phyloP scores from a whole-genome alignment of 2,329 filamentous ascomycete genomes.

The Botrytis elliptica region DNA sequence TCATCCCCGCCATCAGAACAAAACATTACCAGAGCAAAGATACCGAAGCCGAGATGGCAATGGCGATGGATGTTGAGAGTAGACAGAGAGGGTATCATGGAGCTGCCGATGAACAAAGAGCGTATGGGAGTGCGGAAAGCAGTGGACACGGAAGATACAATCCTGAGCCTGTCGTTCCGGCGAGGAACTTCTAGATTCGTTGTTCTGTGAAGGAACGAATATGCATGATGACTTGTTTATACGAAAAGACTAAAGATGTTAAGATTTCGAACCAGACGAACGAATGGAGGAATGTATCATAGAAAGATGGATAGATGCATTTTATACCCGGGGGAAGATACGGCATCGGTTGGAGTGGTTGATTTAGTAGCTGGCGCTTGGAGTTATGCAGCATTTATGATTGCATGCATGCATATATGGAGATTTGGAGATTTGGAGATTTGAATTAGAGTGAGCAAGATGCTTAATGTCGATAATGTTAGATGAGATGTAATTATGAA shows the following conservation, averaged over 20 bases:
- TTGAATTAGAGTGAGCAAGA: neutral
- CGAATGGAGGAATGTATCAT: neutral
- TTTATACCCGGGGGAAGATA: neutral
- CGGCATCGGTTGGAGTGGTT: neutral
- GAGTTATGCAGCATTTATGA: neutral
- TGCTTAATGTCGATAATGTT: neutral
- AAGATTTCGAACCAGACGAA: neutral
- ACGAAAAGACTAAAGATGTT: neutral
- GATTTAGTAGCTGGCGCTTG: neutral
- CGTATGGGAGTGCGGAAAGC: constrained; percentile 2
- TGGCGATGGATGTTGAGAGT: constrained; percentile 21
- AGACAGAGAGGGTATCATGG: neutral
- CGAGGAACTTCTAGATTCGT: constrained; percentile 1
- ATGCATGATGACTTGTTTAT: neutral
- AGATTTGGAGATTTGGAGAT: neutral
- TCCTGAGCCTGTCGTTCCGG: neutral
- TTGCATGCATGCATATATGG: neutral
- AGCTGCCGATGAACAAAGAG: neutral
- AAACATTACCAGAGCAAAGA: constrained; percentile 26
- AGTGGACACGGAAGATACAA: neutral
- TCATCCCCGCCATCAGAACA: constrained; percentile 63
- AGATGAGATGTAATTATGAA: neutral
- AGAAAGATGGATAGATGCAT: neutral
- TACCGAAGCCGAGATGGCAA: constrained; percentile 33
- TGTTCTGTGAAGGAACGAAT: neutral